A percentile compares a stretch with the other conserved stretches of the same genome.
phyloP scores from a whole-genome alignment of 2,329 filamentous ascomycete species.

The Fusarium abutilonis region DNA sequence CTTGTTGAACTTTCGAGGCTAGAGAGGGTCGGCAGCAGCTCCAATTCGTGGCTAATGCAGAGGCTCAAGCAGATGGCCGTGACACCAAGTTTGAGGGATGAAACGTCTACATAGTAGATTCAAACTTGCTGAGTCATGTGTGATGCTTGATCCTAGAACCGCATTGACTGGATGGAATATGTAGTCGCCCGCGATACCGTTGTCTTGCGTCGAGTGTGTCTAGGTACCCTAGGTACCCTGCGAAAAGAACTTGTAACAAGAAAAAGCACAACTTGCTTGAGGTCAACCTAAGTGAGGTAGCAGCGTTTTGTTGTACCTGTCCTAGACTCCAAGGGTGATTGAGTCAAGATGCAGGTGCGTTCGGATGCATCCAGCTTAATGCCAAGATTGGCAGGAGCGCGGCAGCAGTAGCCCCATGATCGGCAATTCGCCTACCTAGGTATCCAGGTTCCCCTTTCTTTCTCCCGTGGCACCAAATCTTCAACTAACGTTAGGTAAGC shows the following conservation, averaged over 20 bases:
- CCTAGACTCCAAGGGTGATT: conserved; percentile 2
- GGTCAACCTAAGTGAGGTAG: too few species aligned
- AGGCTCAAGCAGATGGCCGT: conserved; percentile 13
- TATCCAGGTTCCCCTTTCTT: conserved; percentile 26
- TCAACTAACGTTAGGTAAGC: conserved; percentile 9
- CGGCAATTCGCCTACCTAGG: conserved; percentile 18
- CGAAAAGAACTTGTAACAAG: not conserved
- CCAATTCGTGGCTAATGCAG: conserved; percentile 21
- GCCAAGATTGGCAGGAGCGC: conserved; percentile 26
- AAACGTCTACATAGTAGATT: conserved; percentile 43
- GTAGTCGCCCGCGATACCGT: conserved; percentile 10
- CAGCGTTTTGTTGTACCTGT: conserved; percentile 11
- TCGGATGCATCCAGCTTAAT: conserved; percentile 4
- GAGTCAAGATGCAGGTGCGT: conserved; percentile 12
- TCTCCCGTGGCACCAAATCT: conserved; percentile 12
- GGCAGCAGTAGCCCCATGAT: conserved; percentile 29
- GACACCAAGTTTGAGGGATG: conserved; percentile 37
- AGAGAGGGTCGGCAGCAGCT: conserved; percentile 18
- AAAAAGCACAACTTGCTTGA: not conserved
- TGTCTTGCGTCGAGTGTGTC: conserved; percentile 10
- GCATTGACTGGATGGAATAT: conserved; percentile 1
- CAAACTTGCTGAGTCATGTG: conserved; percentile 17
- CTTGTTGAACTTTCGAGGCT: not conserved
- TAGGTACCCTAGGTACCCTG: not conserved
- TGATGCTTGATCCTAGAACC: conserved; percentile 38